phyloP scores from a whole-genome alignment of 441 rosid species.

The Gossypium davidsonii region DNA sequence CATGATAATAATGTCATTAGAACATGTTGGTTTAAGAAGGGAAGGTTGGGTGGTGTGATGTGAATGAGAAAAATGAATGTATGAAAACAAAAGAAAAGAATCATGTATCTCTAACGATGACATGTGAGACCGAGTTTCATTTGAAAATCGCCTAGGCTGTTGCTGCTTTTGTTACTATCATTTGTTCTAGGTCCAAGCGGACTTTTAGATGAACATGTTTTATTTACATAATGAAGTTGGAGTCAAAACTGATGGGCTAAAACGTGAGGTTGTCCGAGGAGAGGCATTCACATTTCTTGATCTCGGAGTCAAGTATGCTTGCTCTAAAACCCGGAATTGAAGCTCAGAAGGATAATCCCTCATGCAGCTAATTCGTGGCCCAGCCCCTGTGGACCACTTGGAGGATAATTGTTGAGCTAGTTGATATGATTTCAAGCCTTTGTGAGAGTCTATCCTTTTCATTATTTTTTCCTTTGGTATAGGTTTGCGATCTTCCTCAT shows the following conservation, averaged over 20 bases:
- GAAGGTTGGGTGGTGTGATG: too few relatives aligned
- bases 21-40: too few relatives aligned
- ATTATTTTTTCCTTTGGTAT: conserved; percentile 52
- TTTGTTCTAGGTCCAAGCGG: conserved; percentile 17
- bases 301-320: conserved; percentile 52
- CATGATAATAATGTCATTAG: too few relatives aligned
- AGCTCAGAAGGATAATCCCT: conserved; percentile 70
- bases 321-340: conserved; percentile 45
- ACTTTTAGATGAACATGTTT: conserved; percentile 16
- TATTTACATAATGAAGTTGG: conserved; percentile 6
- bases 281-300: conserved; percentile 19
- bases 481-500: conserved; percentile 33
- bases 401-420: conserved; percentile 49
- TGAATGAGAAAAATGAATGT: neutral
- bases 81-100: neutral
- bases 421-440: conserved; percentile 48
- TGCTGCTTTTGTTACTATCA: neutral
- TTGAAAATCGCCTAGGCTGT: conserved; percentile 11
- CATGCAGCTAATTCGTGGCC: conserved; percentile 71
- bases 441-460: conserved; percentile 55
- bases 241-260: conserved; percentile 7
- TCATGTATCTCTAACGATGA: conserved; percentile 16
- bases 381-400: conserved; percentile 67
- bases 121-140: conserved; percentile 8
- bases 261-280: conserved; percentile 17